These are phyloP conservation scores for Zygosaccharomyces pseudorouxii DNA, from an alignment of 805 yeast species.

Conservation along the genomic window DNA sequence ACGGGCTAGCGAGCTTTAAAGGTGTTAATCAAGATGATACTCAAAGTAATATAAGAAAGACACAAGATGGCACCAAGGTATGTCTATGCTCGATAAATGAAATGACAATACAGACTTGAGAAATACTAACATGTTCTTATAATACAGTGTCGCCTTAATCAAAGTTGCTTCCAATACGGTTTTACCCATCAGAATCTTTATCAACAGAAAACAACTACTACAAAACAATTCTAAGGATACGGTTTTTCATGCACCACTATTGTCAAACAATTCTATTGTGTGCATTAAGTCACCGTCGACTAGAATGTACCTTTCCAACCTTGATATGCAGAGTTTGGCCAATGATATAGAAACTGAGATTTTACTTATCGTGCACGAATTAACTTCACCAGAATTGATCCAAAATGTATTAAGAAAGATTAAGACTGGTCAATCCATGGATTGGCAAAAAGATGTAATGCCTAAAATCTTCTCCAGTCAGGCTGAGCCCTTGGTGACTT, in stretches of 20 bases:
- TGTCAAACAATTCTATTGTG: constrained; percentile 34
- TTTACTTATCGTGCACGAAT: constrained; percentile 27
- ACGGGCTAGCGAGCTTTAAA: constrained; percentile 1
- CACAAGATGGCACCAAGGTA: constrained; percentile 15
- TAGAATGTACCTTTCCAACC: constrained; percentile 29
- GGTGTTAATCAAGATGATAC: not conserved
- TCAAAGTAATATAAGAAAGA: not conserved
- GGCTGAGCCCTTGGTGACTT: constrained; percentile 6
- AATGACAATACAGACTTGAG: not conserved
- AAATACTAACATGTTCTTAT: constrained; percentile 7
- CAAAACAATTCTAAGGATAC: constrained; percentile 21
- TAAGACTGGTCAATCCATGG: constrained; percentile 24
- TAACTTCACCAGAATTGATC: constrained; percentile 22
- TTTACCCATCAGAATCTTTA: constrained; percentile 27
- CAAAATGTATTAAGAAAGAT: constrained; percentile 23
- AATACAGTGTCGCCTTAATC: constrained; percentile 25
- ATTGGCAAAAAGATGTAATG: constrained; percentile 19
- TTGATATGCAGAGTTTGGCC: constrained; percentile 28
- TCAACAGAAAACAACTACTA: constrained; percentile 29
- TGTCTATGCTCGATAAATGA: not conserved
- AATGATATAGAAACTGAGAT: constrained; percentile 28
- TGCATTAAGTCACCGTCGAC: constrained; percentile 30
- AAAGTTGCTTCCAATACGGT: constrained; percentile 20
- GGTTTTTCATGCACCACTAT: constrained; percentile 32
- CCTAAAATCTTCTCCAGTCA: constrained; percentile 9